A percentile compares a stretch with the other conserved stretches of the same genome.
Evolutionary conservation across 2,329 filamentous ascomycete genomes (phyloP).

Genomic region (Nothomitra cinnamomea): DNA sequence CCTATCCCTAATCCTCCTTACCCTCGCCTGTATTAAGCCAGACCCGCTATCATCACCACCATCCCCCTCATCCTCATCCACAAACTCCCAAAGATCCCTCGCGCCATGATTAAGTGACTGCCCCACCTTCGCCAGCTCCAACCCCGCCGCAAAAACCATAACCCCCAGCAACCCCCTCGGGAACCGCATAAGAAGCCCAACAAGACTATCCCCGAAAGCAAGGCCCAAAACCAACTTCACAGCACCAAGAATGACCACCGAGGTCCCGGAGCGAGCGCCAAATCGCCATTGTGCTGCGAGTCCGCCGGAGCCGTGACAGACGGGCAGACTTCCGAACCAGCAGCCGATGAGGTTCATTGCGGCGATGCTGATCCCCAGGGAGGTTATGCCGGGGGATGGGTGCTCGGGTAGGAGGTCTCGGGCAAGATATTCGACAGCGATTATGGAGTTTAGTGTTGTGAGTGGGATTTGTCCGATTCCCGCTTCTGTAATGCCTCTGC

Average conservation of each 20-base stretch:
- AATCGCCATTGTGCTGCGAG: slow-evolving; percentile 84
- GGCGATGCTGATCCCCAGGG: slow-evolving; percentile 66
- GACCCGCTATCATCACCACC: slow-evolving; percentile 13
- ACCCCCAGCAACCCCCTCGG: slow-evolving; percentile 64
- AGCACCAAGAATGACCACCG: slow-evolving; percentile 60
- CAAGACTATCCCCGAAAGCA: slow-evolving; percentile 55
- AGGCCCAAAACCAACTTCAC: slow-evolving; percentile 64
- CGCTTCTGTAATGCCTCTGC: slow-evolving; percentile 41
- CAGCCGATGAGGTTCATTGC: slow-evolving; percentile 70
- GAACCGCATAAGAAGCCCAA: slow-evolving; percentile 52
- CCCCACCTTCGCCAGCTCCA: slow-evolving; percentile 75
- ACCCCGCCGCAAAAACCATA: slow-evolving; percentile 76
- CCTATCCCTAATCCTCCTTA: slow-evolving; percentile 26
- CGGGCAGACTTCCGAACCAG: slow-evolving; percentile 90
- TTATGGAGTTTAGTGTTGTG: slow-evolving; percentile 81
- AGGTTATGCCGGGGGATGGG: slow-evolving; percentile 52
- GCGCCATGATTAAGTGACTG: slow-evolving; percentile 67
- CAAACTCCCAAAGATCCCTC: slow-evolving; percentile 33
- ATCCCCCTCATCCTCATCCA: slow-evolving; percentile 18
- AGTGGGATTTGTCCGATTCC: slow-evolving; percentile 77
- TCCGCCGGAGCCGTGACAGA: slow-evolving; percentile 84
- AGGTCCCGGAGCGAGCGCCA: slow-evolving; percentile 73
- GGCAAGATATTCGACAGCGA: slow-evolving; percentile 69
- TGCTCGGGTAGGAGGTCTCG: slow-evolving; percentile 57
- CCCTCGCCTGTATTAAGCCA: slow-evolving; percentile 14